These are phyloP conservation scores for Leccinum insolens DNA, from an alignment of 1,284 basidiomycete species.

Conservation along the genomic window DNA sequence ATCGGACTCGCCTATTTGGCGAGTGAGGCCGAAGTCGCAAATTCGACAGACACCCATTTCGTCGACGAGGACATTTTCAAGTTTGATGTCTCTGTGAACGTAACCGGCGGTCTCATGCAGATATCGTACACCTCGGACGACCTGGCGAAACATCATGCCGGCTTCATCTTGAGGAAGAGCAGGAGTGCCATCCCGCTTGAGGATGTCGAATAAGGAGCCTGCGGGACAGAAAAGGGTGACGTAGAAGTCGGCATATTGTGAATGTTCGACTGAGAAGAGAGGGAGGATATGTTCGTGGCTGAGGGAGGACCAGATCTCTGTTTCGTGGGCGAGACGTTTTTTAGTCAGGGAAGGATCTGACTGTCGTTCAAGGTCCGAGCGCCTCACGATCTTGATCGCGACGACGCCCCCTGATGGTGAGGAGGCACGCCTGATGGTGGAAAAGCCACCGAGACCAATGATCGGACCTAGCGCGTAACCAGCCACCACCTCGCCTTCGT, in stretches of 20 bases:
- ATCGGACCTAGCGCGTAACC: conserved; percentile 79
- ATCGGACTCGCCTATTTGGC: conserved; percentile 56
- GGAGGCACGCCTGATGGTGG: conserved; percentile 78
- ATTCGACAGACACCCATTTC: conserved; percentile 81
- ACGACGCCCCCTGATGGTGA: conserved; percentile 70
- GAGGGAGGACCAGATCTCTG: conserved; percentile 77
- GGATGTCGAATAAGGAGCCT: conserved; percentile 85
- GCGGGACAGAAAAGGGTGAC: conserved; percentile 84
- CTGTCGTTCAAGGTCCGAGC: conserved; percentile 54
- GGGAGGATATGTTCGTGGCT: conserved; percentile 82
- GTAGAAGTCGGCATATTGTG: conserved; percentile 76
- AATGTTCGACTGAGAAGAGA: conserved; percentile 71
- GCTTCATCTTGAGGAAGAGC: conserved; percentile 75
- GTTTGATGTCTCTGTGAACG: conserved; percentile 93
- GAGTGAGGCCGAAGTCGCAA: conserved; percentile 83
- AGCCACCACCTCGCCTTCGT: conserved; percentile 61
- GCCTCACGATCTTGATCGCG: conserved; percentile 82
- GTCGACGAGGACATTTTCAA: conserved; percentile 95
- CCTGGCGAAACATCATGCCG: conserved; percentile 88
- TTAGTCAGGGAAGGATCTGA: conserved; percentile 47
- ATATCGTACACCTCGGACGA: conserved; percentile 85
- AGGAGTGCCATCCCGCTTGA: conserved; percentile 70
- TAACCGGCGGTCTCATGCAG: conserved; percentile 80
- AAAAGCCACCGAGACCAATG: conserved; percentile 86
- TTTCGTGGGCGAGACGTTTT: conserved; percentile 76